Conservation (phyloP, 495 filamentous ascomycete genomes). For the Hypoxylon lienhwacheense region DNA sequence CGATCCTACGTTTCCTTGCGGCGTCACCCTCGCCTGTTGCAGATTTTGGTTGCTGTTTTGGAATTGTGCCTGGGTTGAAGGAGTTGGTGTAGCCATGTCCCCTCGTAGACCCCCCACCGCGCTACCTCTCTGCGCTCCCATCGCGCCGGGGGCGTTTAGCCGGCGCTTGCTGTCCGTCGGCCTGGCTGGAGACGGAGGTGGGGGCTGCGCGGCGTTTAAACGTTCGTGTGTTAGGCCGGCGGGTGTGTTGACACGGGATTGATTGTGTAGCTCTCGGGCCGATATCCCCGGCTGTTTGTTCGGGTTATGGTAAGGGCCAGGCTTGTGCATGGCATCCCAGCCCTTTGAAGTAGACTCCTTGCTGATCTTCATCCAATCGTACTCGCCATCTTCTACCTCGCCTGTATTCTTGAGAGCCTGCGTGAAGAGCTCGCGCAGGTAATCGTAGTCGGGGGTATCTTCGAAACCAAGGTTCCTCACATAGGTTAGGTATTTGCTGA, state of each 20-base stretch:
- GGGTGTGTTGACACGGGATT: slow-evolving; percentile 60
- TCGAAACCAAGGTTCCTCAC: slow-evolving; percentile 98
- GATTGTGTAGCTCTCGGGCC: slow-evolving; percentile 72
- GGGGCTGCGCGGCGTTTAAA: slow-evolving; percentile 96
- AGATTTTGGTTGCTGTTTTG: slow-evolving; percentile 86
- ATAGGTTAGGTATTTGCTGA: slow-evolving; percentile 95
- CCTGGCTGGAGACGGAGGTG: slow-evolving; percentile 83
- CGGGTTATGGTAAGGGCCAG: slow-evolving; percentile 74
- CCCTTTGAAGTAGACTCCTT: slow-evolving; percentile 76
- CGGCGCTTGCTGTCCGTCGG: slow-evolving; percentile 80
- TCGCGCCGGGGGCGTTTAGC: slow-evolving; percentile 72
- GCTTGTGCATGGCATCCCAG: slow-evolving; percentile 91
- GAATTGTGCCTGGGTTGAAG: slow-evolving; percentile 87
- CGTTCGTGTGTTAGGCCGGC: slow-evolving; percentile 75
- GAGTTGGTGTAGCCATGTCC: slow-evolving; percentile 75
- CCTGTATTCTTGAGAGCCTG: slow-evolving; percentile 93
- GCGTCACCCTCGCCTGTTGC: slow-evolving; percentile 65
- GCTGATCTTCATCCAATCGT: slow-evolving; percentile 99
- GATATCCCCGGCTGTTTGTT: slow-evolving; percentile 74
- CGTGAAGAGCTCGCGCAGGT: slow-evolving; percentile 93
- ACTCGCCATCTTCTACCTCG: slow-evolving; percentile 97
- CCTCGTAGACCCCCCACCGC: slow-evolving; percentile 65
- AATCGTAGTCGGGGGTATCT: slow-evolving; percentile 98
- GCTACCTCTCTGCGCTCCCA: slow-evolving; percentile 72
- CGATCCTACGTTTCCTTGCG: slow-evolving; percentile 56